Percentiles rank a stretch among this genome's conserved stretches.
phyloP scores from a whole-genome alignment of 2,329 filamentous ascomycete species.

The Tricladium varicosporioides region DNA sequence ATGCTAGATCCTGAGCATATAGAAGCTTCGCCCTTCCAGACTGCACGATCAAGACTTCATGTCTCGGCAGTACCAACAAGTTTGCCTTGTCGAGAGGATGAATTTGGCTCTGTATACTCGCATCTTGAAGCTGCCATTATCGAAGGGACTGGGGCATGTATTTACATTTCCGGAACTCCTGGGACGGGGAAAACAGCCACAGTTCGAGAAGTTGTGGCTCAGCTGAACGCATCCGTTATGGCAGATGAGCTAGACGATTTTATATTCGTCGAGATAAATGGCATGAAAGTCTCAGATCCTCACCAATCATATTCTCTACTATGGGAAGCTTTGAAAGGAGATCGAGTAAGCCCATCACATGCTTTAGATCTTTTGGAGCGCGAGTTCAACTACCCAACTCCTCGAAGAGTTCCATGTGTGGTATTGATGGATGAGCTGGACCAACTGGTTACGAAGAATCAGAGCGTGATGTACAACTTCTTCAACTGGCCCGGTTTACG shows the following conservation, averaged over 20 bases:
- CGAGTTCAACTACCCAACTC: slow-evolving; percentile 89
- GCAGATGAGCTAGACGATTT: slow-evolving; percentile 96
- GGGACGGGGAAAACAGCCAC: slow-evolving; percentile 98
- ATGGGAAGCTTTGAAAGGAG: slow-evolving; percentile 93
- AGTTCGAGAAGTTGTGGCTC: slow-evolving; percentile 88
- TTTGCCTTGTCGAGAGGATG: slow-evolving; percentile 85
- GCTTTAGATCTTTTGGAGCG: slow-evolving; percentile 86
- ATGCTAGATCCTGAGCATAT: slow-evolving; percentile 73
- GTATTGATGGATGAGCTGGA: slow-evolving; percentile 98
- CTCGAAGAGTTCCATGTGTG: slow-evolving; percentile 88
- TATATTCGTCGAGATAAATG: slow-evolving; percentile 99
- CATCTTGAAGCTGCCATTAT: slow-evolving; percentile 93
- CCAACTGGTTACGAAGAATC: slow-evolving; percentile 95
- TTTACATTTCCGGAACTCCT: slow-evolving; percentile 98
- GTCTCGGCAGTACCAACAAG: slow-evolving; percentile 89
- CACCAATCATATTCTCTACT: slow-evolving; percentile 93
- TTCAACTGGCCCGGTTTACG: slow-evolving; percentile 97
- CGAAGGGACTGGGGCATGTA: slow-evolving; percentile 90
- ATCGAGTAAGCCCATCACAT: slow-evolving; percentile 88
- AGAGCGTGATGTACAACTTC: slow-evolving; percentile 99
- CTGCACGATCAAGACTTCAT: slow-evolving; percentile 84
- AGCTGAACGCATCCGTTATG: slow-evolving; percentile 81
- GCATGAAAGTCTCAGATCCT: slow-evolving; percentile 98
- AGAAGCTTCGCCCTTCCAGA: slow-evolving; percentile 83
- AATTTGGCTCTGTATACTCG: slow-evolving; percentile 89